Base-by-base conservation (phyloP, 768 basidiomycete genomes). In the Leccinum disarticulatum region DNA sequence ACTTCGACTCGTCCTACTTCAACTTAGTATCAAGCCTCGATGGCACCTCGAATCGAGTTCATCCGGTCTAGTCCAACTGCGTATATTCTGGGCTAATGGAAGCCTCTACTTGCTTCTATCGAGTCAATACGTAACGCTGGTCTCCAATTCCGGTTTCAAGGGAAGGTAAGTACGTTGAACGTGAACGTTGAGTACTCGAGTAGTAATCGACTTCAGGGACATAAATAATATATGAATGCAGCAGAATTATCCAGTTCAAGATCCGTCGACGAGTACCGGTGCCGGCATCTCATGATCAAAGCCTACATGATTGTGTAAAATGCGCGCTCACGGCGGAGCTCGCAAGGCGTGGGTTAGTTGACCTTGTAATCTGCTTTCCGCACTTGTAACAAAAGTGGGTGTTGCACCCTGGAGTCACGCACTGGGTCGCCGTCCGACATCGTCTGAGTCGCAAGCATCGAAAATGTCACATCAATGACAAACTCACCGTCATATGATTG, bases 401-500 rank as follows among this genome's bases (percentile, higher is more conserved):
- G 65, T 81, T 83, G 63, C 85, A 86, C 14, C 78, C 81, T 5
- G 83, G 83, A 0, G 79, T 70, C 30, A 71, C 76, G 59, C 82
- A 85, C 84, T 85, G 53, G 22, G 33, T 13, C 14, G 15, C 36
- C 36, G 7, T 38, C n/a, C n/a, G n/a, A n/a, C 15, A 15, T 38
- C 36, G 36, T 38, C 36, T 7, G 15, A 38, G 14, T 36, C n/a
- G 41, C 25, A 25, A 17, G 19, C 25, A 30, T 19, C 2, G 38
- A 19, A 4, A 31, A 51, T 25, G 25, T 47, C 27, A 41, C 58
- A 31, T 47, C 27, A 61, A 38, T 19, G 31, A 35, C 15, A 25
- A 17, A 69, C 83, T 73, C 47, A 84, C 84, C 55, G 81, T 81
- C 80, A 86, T 85, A 69, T 86, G 83, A 61, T 84, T 81, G 59